Base-by-base conservation (phyloP, 139 green algal species). In the Monoraphidium neglectum region DNA sequence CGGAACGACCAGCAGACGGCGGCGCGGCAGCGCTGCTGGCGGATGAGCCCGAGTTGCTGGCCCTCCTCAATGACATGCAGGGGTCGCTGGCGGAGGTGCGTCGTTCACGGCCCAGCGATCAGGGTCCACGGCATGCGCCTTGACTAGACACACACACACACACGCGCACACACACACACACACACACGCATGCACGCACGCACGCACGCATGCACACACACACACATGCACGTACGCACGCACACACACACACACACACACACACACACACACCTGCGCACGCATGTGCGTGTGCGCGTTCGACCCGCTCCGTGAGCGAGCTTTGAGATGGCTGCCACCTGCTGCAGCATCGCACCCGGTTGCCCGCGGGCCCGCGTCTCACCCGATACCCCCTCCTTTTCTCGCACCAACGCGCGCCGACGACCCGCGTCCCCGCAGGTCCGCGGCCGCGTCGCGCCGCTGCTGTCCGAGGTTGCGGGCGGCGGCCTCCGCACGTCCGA, bases 31-130 rank as follows among this genome's bases (percentile, higher is more conserved):
- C 86, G 21, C 83, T 90, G n/a, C 43, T 89, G 75, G 81, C 84
- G 32, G 92, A 97, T 61, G 91, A 93, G 2, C 92, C 91, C 1
- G 93, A 97, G 89, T 83, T 98, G 82, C 59, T 91, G 38, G 83
- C 83, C 1, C 84, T 98, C 51, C 81, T 97, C 68, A 72, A 70
- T 0, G 92, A 96, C 40, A 83, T 97, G 60, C 68, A 83, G 40
- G 72, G 47, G 51, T 76, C 63, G 68, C 77, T 88, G 62, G 63
- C 46, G 23, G 83, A 88, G 73, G 83, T 85, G 53, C n/a, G 77
- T 3, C 30, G 54, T 37, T 26, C 21, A 21, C 32, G 71, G 15
- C 26, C 10, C 10, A 8, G n/a, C 10, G 6, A 13, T 37, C 8
- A 15, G 8, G 8, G 12, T 8, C 10, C 10, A 5, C 28, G 57